These are phyloP conservation scores for Erodium chrysanthum DNA, from an alignment of 441 rosid species.

Conservation along the genomic window DNA sequence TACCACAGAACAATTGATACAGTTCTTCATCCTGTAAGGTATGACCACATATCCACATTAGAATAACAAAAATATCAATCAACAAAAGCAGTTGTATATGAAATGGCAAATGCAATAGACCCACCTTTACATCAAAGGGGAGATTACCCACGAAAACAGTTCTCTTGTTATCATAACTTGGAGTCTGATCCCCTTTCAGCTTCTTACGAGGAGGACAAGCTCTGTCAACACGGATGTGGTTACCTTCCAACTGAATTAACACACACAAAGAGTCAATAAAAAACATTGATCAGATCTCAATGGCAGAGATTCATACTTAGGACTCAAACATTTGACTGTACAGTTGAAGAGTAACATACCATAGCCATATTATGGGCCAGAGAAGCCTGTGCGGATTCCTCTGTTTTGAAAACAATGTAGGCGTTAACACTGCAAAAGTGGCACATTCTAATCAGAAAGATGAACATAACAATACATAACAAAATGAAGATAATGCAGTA, in stretches of 20 bases:
- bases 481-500: too few species aligned
- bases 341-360: slow-evolving; percentile 34
- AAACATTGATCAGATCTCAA: background rate
- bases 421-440: slow-evolving; percentile 68
- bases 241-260: slow-evolving; percentile 54
- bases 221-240: slow-evolving; percentile 91
- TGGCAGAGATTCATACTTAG: background rate
- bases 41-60: slow-evolving; percentile 7
- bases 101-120: background rate
- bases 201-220: slow-evolving; percentile 94
- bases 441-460: slow-evolving; percentile 9
- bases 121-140: slow-evolving; percentile 93
- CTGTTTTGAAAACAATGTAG: slow-evolving; percentile 73
- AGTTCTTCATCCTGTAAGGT: slow-evolving; percentile 75
- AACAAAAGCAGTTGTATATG: background rate
- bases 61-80: slow-evolving; percentile 1
- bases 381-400: slow-evolving; percentile 72
- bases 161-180: slow-evolving; percentile 68
- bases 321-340: background rate
- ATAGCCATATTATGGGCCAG: slow-evolving; percentile 74
- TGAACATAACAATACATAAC: background rate
- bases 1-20: slow-evolving; percentile 61
- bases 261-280: background rate
- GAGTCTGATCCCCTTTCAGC: slow-evolving; percentile 46
- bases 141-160: slow-evolving; percentile 86